Evolutionary conservation across 2,329 filamentous ascomycete species (phyloP), one percentile per base, ranked within the genome.

Genomic region (Falciphora oryzae): DNA sequence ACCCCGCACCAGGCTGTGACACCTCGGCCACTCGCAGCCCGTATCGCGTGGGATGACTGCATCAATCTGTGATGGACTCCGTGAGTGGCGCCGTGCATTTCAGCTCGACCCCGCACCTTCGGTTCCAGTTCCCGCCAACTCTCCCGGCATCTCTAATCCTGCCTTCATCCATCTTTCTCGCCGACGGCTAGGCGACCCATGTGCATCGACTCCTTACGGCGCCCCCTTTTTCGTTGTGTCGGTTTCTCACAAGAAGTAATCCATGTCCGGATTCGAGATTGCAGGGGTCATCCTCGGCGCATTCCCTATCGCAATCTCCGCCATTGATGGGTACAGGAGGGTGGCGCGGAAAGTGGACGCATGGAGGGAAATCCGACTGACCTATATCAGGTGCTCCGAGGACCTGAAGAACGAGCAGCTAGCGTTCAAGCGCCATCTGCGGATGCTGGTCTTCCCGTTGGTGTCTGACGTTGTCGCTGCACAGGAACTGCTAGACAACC

Each of bases 201-300:
- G 11, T 57, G 7, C 53, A 2, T 11, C 32, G 14, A 35, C 32
- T 35, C 32, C 32, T 35, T 13, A 4, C 32, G 11, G 4, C 32
- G 13, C 32, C 11, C 3, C 32, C 32, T 35, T 13, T 13, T 35
- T 11, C 11, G 11, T 13, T 13, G 13, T 13, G 32, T 13, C 13
- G 13, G 32, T n/a, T 57, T 14, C 22, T 25, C 18, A 57, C 53
- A 2, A 14, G 18, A 27, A 27, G 7, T 8, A n/a, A 16, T 22
- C 53, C 53, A 57, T 57, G 53, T 61, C 59, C 1, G 59, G 31
- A 27, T 50, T 61, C 25, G 59, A 61, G 35, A 27, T 61, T 18
- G 35, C 59, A 4, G 32, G 35, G 18, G 25, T 38, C 32, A 32
- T 61, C 32, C 59, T 61, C 31, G 59, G 59, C n/a, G 35, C 31